phyloP scores from a whole-genome alignment of 345 rosid genomes.

The Syzygium aqueum region DNA sequence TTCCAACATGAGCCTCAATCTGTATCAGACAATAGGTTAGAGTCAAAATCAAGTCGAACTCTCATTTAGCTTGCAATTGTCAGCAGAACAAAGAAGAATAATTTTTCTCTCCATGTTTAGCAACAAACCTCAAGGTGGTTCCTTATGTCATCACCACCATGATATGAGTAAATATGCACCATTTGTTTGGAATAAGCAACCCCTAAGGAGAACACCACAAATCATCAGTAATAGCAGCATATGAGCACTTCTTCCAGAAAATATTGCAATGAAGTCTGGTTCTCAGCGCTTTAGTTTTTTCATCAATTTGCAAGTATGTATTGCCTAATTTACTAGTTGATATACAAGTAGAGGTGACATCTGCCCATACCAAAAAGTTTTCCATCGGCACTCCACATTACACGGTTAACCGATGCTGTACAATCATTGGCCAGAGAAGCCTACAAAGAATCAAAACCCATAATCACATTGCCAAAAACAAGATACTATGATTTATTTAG shows the following conservation, averaged over 20 bases:
- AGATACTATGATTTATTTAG: neutral
- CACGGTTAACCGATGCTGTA: slow-evolving; percentile 32
- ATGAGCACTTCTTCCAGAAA: neutral
- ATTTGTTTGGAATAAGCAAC: slow-evolving; percentile 22
- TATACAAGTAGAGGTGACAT: neutral
- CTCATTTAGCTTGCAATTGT: neutral
- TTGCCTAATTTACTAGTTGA: neutral
- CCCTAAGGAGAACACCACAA: slow-evolving; percentile 5
- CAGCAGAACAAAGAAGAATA: neutral
- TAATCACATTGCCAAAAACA: neutral
- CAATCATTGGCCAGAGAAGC: slow-evolving; percentile 46
- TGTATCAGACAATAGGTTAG: neutral
- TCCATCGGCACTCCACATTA: slow-evolving; percentile 59
- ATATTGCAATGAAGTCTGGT: neutral
- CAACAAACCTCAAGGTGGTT: slow-evolving; percentile 14
- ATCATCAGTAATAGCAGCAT: too few species aligned
- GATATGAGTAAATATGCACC: slow-evolving; percentile 15
- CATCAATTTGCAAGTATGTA: slow-evolving; percentile 1
- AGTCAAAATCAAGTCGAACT: neutral
- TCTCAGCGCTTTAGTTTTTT: too few species aligned
- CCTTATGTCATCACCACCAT: slow-evolving; percentile 9
- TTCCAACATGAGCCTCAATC: slow-evolving; percentile 29
- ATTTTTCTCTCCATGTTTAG: neutral
- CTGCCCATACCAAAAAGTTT: slow-evolving; percentile 22
- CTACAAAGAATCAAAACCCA: slow-evolving; percentile 11